Evolutionary conservation across 2,329 filamentous ascomycete genomes (phyloP), one percentile per base, ranked within the genome.

Genomic region (Biscogniauxia sp.): DNA sequence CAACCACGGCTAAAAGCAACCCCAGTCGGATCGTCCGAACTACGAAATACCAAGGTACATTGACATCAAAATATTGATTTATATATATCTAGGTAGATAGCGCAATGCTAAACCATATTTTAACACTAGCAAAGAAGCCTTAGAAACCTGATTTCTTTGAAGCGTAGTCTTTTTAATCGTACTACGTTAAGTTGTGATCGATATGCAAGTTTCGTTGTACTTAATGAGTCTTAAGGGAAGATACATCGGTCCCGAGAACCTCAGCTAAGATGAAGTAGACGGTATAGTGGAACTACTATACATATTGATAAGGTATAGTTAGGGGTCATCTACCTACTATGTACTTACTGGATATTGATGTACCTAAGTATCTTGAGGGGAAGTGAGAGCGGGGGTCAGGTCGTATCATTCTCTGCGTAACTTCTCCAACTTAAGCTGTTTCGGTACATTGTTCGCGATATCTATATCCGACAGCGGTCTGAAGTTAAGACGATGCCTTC

Each of bases 401-500:
- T 51, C 52, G 59, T 55, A 64, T 56, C 8, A 28, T 20, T 66
- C 56, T 55, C 60, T 62, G 23, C 23, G 23, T 23, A 61, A 63
- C 53, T 59, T 63, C 62, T 55, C 60, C 62, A 64, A 62, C 20
- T 2, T 9, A 23, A 23, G 23, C 23, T 23, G 5, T 17, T 56
- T 45, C 37, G 37, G 37, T 45, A 45, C 37, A 45, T 45, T 13
- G n/a, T n/a, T 45, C 37, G 37, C 37, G 37, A 45, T 6, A 45
- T n/a, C 5, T 45, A n/a, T n/a, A 11, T 45, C 37, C 37, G 37
- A 45, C 37, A n/a, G n/a, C 17, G 37, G 17, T n/a, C 15, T 17
- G 20, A 28, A 26, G 52, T 23, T 17, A 23, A 53, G 37, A 45
- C 37, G 52, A 53, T 53, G 9, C 52, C 17, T 45, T 45, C 37